Percentiles rank a stretch among this genome's conserved stretches.
Conservation (phyloP, 352 stramenopile genomes). For the Globisporangium heterothallicum region DNA sequence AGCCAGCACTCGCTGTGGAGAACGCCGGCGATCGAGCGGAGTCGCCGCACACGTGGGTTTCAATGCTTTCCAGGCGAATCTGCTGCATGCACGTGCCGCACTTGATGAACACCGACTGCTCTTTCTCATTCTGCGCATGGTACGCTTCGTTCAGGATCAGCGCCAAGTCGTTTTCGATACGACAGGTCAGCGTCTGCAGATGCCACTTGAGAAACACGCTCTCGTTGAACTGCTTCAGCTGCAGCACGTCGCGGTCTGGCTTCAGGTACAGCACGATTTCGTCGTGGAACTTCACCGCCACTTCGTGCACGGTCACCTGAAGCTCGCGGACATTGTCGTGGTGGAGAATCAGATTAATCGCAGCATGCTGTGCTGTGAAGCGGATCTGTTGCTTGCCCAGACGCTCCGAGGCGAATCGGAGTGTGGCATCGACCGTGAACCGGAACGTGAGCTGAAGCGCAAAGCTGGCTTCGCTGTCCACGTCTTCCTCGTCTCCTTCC, state of each 20-base stretch:
- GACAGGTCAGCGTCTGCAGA: conserved; percentile 35
- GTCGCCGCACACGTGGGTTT: conserved; percentile 35
- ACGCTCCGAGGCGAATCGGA: conserved; percentile 34
- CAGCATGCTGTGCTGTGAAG: conserved; percentile 28
- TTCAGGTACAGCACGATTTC: conserved; percentile 46
- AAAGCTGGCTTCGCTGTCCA: conserved; percentile 26
- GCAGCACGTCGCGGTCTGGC: conserved; percentile 45
- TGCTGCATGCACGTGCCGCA: conserved; percentile 55
- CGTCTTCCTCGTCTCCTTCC: not conserved
- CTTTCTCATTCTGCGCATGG: conserved; percentile 45
- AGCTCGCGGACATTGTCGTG: conserved; percentile 31
- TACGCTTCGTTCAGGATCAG: conserved; percentile 45
- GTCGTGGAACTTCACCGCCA: conserved; percentile 37
- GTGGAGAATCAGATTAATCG: conserved; percentile 48
- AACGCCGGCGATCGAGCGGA: conserved; percentile 13
- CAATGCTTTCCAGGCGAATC: conserved; percentile 52
- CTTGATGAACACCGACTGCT: conserved; percentile 44
- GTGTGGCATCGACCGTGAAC: conserved; percentile 31
- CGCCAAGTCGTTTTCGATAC: conserved; percentile 43
- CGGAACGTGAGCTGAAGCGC: conserved; percentile 54
- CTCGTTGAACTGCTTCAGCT: conserved; percentile 29
- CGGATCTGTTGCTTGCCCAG: conserved; percentile 32
- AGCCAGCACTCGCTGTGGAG: conserved; percentile 5
- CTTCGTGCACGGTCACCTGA: conserved; percentile 49
- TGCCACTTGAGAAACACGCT: conserved; percentile 48